Evolutionary conservation across 257 asterid species (phyloP), one percentile per base, ranked within the genome.

Genomic region (Thymus quinquecostatus): DNA sequence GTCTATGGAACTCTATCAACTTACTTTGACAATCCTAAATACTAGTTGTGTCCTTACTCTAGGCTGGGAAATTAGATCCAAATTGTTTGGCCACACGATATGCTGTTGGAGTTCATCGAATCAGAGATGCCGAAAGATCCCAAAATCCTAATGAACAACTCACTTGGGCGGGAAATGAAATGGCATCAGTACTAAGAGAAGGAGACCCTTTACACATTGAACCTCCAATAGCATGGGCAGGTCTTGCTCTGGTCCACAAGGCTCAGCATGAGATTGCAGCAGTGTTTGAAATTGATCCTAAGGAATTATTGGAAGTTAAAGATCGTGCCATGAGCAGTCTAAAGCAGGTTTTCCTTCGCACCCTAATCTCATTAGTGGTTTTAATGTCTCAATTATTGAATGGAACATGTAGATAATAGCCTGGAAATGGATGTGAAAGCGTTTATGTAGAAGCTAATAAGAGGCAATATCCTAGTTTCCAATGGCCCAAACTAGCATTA

Each of bases 51-150:
- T 64, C 79, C 48, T 57, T 60, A 61, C 13, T 78, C 33, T 80
- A 95, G 99, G 98, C 99, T 60, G 99, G 92, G 73, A 95, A 86
- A 76, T 81, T 92, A 75, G 98, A 95, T 78, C 98, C 99, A 64
- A 95, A 92, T 82, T 95, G 99, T 80, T 87, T 95, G 73, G 97
- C 98, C 44, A 88, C 96, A 69, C 86, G 99, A 73, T 95, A 83
- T 80, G 97, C 89, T 71, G 91, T 89, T 81, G 98, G 97, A 64
- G 86, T 92, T 74, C 97, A 92, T 80, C 88, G 99, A 73, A 82
- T 89, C 75, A 86, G 87, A 81, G 98, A 95, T 70, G 99, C 99
- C 33, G 99, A 95, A 82, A 88, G 96, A 83, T 86, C 90, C 71
- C 99, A 95, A 73, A 95, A 89, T 82, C 95, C 87, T 44, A 95